Evolutionary conservation across 1,139 yeast species (phyloP), one percentile per base, ranked within the genome.

Genomic region (Taphrina sp.): DNA sequence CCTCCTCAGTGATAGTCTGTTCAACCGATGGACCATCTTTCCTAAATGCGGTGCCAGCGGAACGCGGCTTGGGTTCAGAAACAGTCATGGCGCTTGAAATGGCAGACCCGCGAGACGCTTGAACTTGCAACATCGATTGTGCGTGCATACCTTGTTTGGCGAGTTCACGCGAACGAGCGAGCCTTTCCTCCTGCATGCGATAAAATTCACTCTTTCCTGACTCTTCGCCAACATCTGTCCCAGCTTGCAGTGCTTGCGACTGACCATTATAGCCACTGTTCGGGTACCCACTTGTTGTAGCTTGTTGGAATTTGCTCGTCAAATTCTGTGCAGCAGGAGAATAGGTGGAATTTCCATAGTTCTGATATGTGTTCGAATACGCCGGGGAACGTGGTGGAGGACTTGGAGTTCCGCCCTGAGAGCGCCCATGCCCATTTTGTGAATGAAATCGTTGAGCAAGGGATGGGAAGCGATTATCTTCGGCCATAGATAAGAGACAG

Each of bases 321-420:
- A 49, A 33, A 39, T 49, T 49, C 16, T 49, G 54, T 10, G 54
- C 38, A 8, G 54, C 45, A n/a, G 54, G 54, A 5, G 54, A 49
- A 22, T 19, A 43, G 28, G 47, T 14, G 7, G 31, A 26, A 20
- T 43, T 43, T n/a, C 34, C 20, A 29, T 49, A 49, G 33, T 39
- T 49, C 29, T 43, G 47, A 26, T 49, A 49, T 7, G 46, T 46
- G 23, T 49, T 49, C 34, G 33, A 36, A 35, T 49, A 49, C 3
- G 47, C 47, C 10, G 54, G 54, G 17, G 54, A 49, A 26, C 54
- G 45, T 5, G 54, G 54, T 28, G 54, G 54, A 3, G 54, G 54
- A 28, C 46, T 38, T 3, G 54, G 54, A 12, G 54, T 49, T 14
- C 34, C 46, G 26, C 33, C 39, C 5, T 19, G 38, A 8, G 39